Evolutionary conservation across 208 protist species (phyloP), one percentile per base, ranked within the genome.

Genomic region (Leishmania braziliensis): DNA sequence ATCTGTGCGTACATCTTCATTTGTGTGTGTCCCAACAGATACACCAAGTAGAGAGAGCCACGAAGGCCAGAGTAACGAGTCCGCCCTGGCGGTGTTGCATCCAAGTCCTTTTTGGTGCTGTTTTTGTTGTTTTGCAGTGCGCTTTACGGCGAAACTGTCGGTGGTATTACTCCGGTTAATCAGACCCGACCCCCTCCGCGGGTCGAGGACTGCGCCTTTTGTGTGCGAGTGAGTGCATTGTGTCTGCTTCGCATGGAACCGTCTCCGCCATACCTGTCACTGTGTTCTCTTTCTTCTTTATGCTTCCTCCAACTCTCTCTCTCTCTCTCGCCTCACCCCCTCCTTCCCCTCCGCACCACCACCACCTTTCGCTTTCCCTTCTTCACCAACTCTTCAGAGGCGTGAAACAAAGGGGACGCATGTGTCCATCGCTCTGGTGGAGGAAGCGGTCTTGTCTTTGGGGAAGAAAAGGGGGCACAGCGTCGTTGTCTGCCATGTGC

Each of bases 1-100:
- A 74, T 74, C 60, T 71, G 83, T 5, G 68, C 75, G 8, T 83
- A 83, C 54, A 36, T 83, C 75, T 86, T 84, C 65, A 75, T 87
- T 50, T 58, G 26, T 16, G 50, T 85, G 12, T 85, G 77, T 36
- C 77, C 81, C 18, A 56, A 81, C 3, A 56, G 50, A 3, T 56
- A 81, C 63, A 81, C 81, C 8, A 85, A 85, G 77, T 85, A 73
- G 26, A 50, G 33, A 5, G 29, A 39, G 2, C 12, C 36, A 39
- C 36, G 23, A 72, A 53, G 43, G 26, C 16, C 68, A n/a, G 68
- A 51, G 68, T n/a, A 10, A 50, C 8, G 36, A 72, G 8, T 72
- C 68, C 0, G 36, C 23, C 3, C 23, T 29, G 68, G 51, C 43
- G 68, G 39, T 10, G 46, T 14, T 20, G 43, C 23, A 72, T 53